These are phyloP conservation scores for Saccharomycopsis sp. DNA, from an alignment of 805 yeast genomes.

Conservation along the genomic window DNA sequence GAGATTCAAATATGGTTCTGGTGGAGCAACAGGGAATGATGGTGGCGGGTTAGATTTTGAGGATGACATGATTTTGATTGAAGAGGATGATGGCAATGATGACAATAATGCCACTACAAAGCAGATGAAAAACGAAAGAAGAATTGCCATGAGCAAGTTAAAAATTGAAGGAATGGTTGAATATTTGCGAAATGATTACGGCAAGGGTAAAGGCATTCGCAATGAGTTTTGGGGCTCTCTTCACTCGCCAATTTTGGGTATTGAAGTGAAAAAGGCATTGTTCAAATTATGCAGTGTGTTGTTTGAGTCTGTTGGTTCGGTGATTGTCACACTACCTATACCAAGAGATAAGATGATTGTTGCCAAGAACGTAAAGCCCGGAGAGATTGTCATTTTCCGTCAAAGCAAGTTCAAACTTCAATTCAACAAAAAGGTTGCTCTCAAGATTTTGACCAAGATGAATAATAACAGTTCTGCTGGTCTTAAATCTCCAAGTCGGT, in stretches of 20 bases:
- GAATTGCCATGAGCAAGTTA: conserved; percentile 57
- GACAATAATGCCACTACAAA: no score
- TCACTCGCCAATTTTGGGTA: conserved; percentile 49
- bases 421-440: conserved; percentile 19
- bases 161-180: conserved; percentile 59
- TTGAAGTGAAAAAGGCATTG: conserved; percentile 51
- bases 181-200: conserved; percentile 49
- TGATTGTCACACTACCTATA: conserved; percentile 51
- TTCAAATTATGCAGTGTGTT: conserved; percentile 60
- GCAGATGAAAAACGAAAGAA: conserved; percentile 39
- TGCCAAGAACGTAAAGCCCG: conserved; percentile 45
- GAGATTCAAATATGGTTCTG: neutral
- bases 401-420: conserved; percentile 19
- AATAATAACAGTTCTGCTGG: conserved; percentile 2
- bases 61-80: conserved; percentile 37
- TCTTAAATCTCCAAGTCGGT: neutral
- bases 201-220: conserved; percentile 48
- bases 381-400: conserved; percentile 39
- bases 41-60: conserved; percentile 23
- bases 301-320: conserved; percentile 50
- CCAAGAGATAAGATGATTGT: conserved; percentile 64
- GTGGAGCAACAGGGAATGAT: conserved; percentile 20
- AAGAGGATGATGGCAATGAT: conserved; percentile 45
- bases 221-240: conserved; percentile 59
- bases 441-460: conserved; percentile 16